phyloP scores from a whole-genome alignment of 139 green algal species.

The Picocystis salinarum region DNA sequence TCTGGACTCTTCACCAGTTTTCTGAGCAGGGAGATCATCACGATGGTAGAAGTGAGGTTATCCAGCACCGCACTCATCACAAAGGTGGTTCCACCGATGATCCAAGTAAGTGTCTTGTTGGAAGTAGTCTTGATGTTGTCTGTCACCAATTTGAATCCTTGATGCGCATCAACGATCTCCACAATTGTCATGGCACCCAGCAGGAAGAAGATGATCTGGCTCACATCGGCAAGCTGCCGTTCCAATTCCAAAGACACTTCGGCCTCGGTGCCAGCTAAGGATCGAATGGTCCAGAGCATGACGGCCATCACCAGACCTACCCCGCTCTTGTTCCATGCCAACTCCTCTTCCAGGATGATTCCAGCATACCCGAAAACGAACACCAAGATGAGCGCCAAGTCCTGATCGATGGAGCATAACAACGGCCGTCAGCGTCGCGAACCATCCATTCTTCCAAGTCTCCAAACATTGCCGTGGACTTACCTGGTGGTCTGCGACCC shows the following conservation, averaged over 20 bases:
- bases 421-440: too few species aligned
- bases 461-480: too few species aligned
- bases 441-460: too few species aligned
- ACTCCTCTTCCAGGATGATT: constrained; percentile 50
- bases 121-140: constrained; percentile 20
- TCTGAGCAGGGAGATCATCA: constrained; percentile 46
- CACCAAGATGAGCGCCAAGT: constrained; percentile 19
- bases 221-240: constrained; percentile 16
- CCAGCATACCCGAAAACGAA: constrained; percentile 34
- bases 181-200: constrained; percentile 59
- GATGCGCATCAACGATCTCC: constrained; percentile 36
- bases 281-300: constrained; percentile 38
- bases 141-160: constrained; percentile 43
- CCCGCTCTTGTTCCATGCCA: constrained; percentile 43
- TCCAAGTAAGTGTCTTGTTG: constrained; percentile 15
- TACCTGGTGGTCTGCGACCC: constrained; percentile 25
- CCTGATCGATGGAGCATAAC: too few species aligned
- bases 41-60: constrained; percentile 58
- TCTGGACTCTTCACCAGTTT: constrained; percentile 31
- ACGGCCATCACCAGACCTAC: constrained; percentile 50
- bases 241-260: constrained; percentile 6
- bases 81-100: constrained; percentile 27
- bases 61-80: constrained; percentile 40
- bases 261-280: constrained; percentile 2
- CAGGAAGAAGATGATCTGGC: constrained; percentile 51